A percentile compares a stretch with the other conserved stretches of the same genome.
These are phyloP conservation scores for Leccinum ochraceum DNA, from an alignment of 768 basidiomycete species.

Conservation along the genomic window DNA sequence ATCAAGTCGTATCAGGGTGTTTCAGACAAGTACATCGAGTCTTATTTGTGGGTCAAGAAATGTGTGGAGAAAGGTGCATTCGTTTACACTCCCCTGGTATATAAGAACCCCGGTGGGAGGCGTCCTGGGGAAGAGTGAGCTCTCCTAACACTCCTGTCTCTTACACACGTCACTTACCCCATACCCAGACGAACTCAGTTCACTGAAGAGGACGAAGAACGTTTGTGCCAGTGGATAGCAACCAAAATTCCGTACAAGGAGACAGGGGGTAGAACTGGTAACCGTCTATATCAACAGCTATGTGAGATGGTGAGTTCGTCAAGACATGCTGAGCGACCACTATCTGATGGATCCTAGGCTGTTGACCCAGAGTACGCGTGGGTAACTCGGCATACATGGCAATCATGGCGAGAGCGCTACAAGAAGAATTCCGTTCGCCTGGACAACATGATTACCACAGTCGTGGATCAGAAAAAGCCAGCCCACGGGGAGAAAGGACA, in stretches of 20 bases:
- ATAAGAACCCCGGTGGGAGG: conserved; percentile 83
- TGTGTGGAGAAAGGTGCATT: conserved; percentile 70
- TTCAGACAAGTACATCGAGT: conserved; percentile 75
- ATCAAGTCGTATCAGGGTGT: conserved; percentile 71
- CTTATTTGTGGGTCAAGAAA: conserved; percentile 82
- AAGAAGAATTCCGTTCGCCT: conserved; percentile 77
- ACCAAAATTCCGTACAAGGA: conserved; percentile 82
- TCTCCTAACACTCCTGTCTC: neutral
- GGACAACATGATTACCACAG: conserved; percentile 59
- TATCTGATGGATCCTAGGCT: conserved; percentile 39
- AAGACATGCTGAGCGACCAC: neutral
- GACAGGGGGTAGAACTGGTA: conserved; percentile 79
- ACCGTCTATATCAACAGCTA: conserved; percentile 80
- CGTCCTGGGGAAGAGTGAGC: conserved; percentile 80
- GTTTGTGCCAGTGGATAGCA: conserved; percentile 78
- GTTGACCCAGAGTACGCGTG: conserved; percentile 73
- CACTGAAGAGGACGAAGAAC: conserved; percentile 72
- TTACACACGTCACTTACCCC: neutral
- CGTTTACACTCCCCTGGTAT: conserved; percentile 72
- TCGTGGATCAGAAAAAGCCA: conserved; percentile 72
- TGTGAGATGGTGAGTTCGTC: conserved; percentile 59
- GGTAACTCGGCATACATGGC: conserved; percentile 86
- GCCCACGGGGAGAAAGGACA: conserved; percentile 75
- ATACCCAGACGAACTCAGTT: conserved; percentile 70
- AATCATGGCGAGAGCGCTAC: conserved; percentile 88